Base-by-base conservation (phyloP, 148 eudicot species). In the Chenopodium formosanum region DNA sequence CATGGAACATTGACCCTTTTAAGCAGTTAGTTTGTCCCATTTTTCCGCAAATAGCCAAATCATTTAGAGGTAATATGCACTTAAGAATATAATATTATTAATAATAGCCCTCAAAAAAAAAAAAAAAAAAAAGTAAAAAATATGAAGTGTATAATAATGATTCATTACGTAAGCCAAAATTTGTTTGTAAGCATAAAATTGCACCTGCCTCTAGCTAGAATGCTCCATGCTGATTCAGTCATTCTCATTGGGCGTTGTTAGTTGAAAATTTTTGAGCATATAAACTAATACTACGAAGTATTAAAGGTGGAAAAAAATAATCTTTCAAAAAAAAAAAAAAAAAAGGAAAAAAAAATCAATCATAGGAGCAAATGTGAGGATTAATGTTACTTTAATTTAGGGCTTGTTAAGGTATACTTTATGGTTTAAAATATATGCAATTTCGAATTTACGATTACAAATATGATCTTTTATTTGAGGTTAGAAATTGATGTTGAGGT, bases 1-100 rank as follows among this genome's bases (percentile, higher is more conserved):
- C 76, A n/a, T 62, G 66, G 66, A 25, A 73, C 4, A 47, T 11
- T 73, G 19, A 23, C 76, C 76, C 76, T 73, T 73, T 34, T 37
- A 50, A n/a, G 25, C 10, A 22, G 32, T 46, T 73, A n/a, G 23
- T 73, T 4, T 73, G 56, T 73, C 56, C 34, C 32, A 73, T 12
- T 1, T 73, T 73, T 73, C 2, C 76, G 32, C 60, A 47, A 73
- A 73, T 47, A 73, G 76, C 76, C 32, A 73, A 73, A 73, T 13
- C 14, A 23, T 23, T 9, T 23, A 10, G 50, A 19, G 53, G 13
- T 71, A 67, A 0, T 67, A 67, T 29, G 29, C 31, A 2, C 16
- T 48, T 47, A n/a, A 70, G 16, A 10, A 67, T 67, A 67, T 2
- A 5, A 69, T 14, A 6, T 6, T 31, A 69, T 34, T 50, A 2